Conservation (phyloP, 2,329 filamentous ascomycete genomes). For the Nectriaceae sp. region DNA sequence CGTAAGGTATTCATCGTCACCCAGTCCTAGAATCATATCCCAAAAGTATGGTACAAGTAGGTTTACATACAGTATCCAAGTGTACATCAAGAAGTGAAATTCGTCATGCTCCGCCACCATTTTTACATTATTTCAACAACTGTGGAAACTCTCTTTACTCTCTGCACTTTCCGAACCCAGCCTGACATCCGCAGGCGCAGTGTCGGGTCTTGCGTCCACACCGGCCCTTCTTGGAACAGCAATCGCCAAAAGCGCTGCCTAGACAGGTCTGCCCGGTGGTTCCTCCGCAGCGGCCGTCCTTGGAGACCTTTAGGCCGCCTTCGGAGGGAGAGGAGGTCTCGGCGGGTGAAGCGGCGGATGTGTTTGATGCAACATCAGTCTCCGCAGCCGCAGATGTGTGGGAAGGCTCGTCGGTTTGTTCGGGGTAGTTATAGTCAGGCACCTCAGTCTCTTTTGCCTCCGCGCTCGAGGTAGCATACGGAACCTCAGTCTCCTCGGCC, state of each 20-base stretch:
- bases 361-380: conserved; percentile 5
- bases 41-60: not conserved
- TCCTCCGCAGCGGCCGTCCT: conserved; percentile 44
- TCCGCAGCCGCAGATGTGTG: conserved; percentile 10
- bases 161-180: conserved; percentile 37
- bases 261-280: conserved; percentile 41
- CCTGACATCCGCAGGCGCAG: conserved; percentile 40
- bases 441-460: not conserved
- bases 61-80: not conserved
- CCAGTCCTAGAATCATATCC: not conserved
- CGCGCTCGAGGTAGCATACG: conserved; percentile 2
- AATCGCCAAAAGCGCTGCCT: conserved; percentile 43
- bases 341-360: conserved; percentile 11
- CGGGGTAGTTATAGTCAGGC: not conserved
- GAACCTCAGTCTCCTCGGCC: conserved; percentile 9
- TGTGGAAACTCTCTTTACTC: conserved; percentile 4
- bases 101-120: not conserved
- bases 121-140: not conserved
- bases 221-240: conserved; percentile 43
- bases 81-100: not conserved
- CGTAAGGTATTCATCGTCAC: not conserved
- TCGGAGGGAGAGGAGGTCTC: conserved; percentile 16
- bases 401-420: not conserved
- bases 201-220: conserved; percentile 40
- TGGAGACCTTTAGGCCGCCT: conserved; percentile 33